Evolutionary conservation across 2,329 filamentous ascomycete genomes (phyloP), one percentile per base, ranked within the genome.

Genomic region (Zymoseptoria ardabiliae): DNA sequence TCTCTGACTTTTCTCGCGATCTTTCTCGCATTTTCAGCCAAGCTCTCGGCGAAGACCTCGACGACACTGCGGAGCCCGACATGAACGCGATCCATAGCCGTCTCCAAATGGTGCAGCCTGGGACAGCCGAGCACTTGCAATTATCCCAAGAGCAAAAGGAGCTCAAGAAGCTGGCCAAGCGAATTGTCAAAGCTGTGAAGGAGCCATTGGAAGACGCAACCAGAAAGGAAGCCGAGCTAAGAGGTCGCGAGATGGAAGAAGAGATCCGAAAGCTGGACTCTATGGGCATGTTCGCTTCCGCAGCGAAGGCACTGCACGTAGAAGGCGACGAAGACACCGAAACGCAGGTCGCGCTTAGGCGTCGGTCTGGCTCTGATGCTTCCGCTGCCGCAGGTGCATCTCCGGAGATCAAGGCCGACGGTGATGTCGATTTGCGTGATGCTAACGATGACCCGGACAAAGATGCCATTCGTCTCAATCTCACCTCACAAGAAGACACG

Each of bases 141-240:
- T 67, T 80, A 53, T 76, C 73, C 1, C 65, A 81, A 9, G 91
- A 96, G 68, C 85, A 91, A 61, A 89, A 90, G 59, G 89, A 96
- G 66, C 85, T 89, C 62, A 89, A 90, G 68, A 89, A 88, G 66
- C 78, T 96, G n/a, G 91, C 89, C 22, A 96, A 95, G 74, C 85
- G 91, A 23, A 96, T 97, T 62, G 82, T 96, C 65, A 95, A 91
- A 72, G 85, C 86, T 0, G 82, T 96, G 30, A 90, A 95, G 71
- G 85, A 89, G 13, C 81, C 85, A 51, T 78, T 96, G 2, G 89
- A 96, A 72, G 81, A 84, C 57, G 91, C 91, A 0, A 76, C 91
- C 53, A 83, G 82, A 56, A 89, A 90, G 57, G 93, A 97, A 73
- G 86, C 89, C n/a, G 89, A 94, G 61, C 81, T 96, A 50, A 86